Conservation (phyloP, 2,329 filamentous ascomycete genomes). For the Trichoderma sp. region DNA sequence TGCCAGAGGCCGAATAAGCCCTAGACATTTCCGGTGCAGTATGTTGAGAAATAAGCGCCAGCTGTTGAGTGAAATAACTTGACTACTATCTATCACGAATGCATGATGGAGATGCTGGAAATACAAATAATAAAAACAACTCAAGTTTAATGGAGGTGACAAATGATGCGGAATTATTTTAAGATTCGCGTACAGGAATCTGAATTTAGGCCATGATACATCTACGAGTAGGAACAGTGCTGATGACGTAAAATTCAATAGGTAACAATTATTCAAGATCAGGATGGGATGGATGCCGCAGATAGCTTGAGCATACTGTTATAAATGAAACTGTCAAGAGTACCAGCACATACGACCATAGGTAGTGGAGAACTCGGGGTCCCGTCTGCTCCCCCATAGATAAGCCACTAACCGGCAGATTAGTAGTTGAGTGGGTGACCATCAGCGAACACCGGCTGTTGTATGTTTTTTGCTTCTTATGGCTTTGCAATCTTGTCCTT, state of each 20-base stretch:
- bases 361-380: no score
- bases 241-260: not conserved
- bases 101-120: not conserved
- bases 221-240: not conserved
- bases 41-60: not conserved
- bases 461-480: no score
- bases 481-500: no score
- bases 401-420: no score
- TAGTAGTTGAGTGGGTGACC: no score
- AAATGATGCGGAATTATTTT: not conserved
- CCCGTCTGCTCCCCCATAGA: no score
- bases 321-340: no score
- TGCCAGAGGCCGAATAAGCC: constrained; percentile 8
- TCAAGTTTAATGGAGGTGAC: no score
- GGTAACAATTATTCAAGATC: not conserved
- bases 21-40: not conserved
- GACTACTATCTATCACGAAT: not conserved
- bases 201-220: not conserved
- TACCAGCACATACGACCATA: no score
- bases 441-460: no score
- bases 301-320: no score
- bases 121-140: not conserved
- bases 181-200: not conserved
- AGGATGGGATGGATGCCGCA: no score
- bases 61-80: not conserved